phyloP scores from a whole-genome alignment of 768 basidiomycete species.

The Lactifluus volemus region DNA sequence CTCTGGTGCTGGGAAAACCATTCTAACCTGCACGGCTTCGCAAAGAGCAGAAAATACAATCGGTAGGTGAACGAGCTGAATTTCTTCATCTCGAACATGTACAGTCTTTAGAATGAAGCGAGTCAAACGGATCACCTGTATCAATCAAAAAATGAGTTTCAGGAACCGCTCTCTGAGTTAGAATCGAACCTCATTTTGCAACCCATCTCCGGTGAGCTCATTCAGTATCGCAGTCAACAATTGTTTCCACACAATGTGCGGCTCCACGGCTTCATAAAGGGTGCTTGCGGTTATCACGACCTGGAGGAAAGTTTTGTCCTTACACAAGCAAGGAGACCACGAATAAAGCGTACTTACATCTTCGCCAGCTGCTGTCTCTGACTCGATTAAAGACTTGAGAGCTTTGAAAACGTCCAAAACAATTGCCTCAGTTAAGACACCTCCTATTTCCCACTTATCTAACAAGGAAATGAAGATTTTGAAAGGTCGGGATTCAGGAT shows the following conservation, averaged over 20 bases:
- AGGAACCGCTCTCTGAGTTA: background rate
- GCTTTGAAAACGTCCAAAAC: conserved; percentile 75
- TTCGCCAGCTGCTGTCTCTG: conserved; percentile 43
- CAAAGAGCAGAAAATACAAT: conserved; percentile 62
- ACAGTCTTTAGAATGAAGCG: conserved; percentile 68
- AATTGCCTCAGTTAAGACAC: conserved; percentile 64
- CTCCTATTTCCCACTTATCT: conserved; percentile 97
- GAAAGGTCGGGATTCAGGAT: conserved; percentile 79
- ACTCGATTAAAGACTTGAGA: conserved; percentile 47
- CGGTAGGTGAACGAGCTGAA: conserved; percentile 71
- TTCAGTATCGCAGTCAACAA: conserved; percentile 49
- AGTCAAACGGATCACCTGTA: conserved; percentile 57
- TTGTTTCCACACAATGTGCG: conserved; percentile 77
- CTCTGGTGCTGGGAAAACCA: background rate
- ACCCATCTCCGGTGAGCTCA: conserved; percentile 41
- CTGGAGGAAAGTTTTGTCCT: conserved; percentile 36
- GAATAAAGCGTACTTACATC: conserved; percentile 40
- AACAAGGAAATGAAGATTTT: conserved; percentile 91
- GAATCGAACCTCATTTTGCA: conserved; percentile 39
- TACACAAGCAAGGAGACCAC: background rate
- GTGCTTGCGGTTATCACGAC: conserved; percentile 69
- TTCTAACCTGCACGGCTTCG: conserved; percentile 53
- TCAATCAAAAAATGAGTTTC: conserved; percentile 4
- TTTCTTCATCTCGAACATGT: conserved; percentile 79
- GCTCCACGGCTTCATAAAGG: conserved; percentile 90